Percentiles rank a stretch among this genome's conserved stretches.
These are phyloP conservation scores for Cenchrus purpureus DNA, from an alignment of 176 grass and related monocot genomes.

Conservation along the genomic window DNA sequence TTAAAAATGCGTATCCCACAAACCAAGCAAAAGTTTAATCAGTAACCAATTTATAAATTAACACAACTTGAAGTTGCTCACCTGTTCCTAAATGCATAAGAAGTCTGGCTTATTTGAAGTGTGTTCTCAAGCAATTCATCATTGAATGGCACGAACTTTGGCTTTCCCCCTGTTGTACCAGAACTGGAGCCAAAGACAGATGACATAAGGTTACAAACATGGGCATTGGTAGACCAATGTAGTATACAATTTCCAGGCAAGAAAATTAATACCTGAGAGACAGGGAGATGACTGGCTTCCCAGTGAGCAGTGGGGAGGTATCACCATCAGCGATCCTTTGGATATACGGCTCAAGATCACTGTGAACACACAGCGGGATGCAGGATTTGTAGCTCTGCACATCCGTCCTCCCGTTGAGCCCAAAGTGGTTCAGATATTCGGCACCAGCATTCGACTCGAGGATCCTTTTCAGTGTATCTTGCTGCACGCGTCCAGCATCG, in stretches of 20 bases:
- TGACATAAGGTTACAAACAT: conserved; percentile 14
- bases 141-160: conserved; percentile 88
- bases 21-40: not conserved
- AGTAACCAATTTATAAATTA: not conserved
- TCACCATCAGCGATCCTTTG: conserved; percentile 73
- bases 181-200: conserved; percentile 61
- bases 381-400: conserved; percentile 72
- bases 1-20: not conserved
- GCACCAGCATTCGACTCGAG: conserved; percentile 68
- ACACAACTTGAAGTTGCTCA: conserved; percentile 31
- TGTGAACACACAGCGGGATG: conserved; percentile 72
- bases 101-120: conserved; percentile 77
- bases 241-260: conserved; percentile 5
- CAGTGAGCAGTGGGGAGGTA: conserved; percentile 60
- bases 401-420: conserved; percentile 77
- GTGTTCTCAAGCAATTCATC: conserved; percentile 87
- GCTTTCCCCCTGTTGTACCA: conserved; percentile 92
- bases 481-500: conserved; percentile 63
- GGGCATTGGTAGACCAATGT: not conserved
- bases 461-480: conserved; percentile 71
- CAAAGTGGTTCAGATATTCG: conserved; percentile 76
- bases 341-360: conserved; percentile 80
- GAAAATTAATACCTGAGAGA: conserved; percentile 68
- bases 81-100: conserved; percentile 92
- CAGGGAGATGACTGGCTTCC: conserved; percentile 75